Conservation (phyloP, 1,284 basidiomycete genomes). For the Marasmius tenuissimus region DNA sequence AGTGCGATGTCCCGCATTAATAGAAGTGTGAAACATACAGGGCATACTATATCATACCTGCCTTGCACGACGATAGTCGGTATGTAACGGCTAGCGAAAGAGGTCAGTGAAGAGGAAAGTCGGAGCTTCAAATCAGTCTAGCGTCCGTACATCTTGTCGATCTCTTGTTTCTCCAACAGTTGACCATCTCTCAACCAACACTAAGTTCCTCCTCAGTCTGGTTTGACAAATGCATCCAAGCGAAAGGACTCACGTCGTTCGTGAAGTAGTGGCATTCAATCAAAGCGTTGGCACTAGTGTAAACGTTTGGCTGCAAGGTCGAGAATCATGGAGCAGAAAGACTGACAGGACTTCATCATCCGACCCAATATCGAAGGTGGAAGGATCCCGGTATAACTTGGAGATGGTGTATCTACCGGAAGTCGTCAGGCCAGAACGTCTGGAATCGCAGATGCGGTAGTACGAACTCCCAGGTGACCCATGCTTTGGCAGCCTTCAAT, state of each 20-base stretch:
- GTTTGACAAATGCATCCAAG: neutral
- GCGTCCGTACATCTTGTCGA: constrained; percentile 82
- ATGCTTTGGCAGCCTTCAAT: constrained; percentile 77
- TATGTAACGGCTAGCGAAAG: constrained; percentile 67
- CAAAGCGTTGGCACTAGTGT: constrained; percentile 73
- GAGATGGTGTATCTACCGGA: constrained; percentile 74
- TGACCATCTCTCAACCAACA: constrained; percentile 92
- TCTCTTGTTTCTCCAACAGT: constrained; percentile 79
- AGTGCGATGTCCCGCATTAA: neutral
- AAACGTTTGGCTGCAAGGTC: neutral
- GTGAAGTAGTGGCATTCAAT: constrained; percentile 94
- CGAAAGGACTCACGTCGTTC: constrained; percentile 51
- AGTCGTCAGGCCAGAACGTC: constrained; percentile 7
- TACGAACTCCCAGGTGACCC: constrained; percentile 88
- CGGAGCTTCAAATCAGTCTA: neutral
- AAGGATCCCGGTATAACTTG: constrained; percentile 68
- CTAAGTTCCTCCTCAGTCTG: constrained; percentile 23
- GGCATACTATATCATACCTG: constrained; percentile 78
- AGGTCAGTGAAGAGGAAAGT: constrained; percentile 11
- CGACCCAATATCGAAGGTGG: constrained; percentile 66
- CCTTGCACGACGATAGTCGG: constrained; percentile 87
- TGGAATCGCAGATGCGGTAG: neutral
- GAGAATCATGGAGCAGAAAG: neutral
- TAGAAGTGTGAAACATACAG: constrained; percentile 39
- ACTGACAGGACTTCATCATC: constrained; percentile 72